Evolutionary conservation across 2,329 filamentous ascomycete genomes (phyloP).

Genomic region (Penicillium sp.): DNA sequence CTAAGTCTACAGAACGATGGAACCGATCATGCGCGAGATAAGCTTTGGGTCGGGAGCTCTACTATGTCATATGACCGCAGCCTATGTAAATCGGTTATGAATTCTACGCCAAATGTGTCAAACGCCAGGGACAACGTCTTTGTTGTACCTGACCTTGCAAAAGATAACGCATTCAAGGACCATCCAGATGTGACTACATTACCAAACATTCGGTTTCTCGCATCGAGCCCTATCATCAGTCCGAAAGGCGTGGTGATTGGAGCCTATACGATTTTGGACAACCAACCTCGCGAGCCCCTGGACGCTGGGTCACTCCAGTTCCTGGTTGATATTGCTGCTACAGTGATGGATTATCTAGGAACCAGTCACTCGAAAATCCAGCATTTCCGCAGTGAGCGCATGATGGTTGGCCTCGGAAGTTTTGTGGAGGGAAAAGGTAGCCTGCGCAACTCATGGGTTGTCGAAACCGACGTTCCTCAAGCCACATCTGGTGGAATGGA

Average conservation of each 20-base stretch:
- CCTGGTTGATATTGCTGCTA: constrained; percentile 51
- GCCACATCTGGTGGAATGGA: not conserved
- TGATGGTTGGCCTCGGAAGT: constrained; percentile 53
- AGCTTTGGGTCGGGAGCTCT: constrained; percentile 17
- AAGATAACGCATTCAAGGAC: constrained; percentile 33
- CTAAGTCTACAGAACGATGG: constrained; percentile 14
- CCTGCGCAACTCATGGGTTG: constrained; percentile 16
- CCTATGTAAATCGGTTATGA: constrained; percentile 9
- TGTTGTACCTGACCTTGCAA: constrained; percentile 33
- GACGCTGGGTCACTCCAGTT: constrained; percentile 30
- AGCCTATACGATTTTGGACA: constrained; percentile 56
- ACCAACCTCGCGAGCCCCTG: constrained; percentile 49
- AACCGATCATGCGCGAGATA: constrained; percentile 3
- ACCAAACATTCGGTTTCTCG: constrained; percentile 47
- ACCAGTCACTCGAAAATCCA: constrained; percentile 51
- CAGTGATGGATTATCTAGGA: constrained; percentile 58
- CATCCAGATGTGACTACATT: constrained; percentile 27
- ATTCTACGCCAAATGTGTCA: not conserved
- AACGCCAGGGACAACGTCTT: not conserved
- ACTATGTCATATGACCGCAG: constrained; percentile 17
- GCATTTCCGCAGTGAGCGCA: constrained; percentile 49
- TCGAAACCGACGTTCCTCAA: not conserved
- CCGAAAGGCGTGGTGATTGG: constrained; percentile 56
- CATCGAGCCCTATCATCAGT: constrained; percentile 57
- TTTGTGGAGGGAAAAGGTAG: constrained; percentile 49